phyloP scores from a whole-genome alignment of 768 basidiomycete species.

The Nidularia pulvinata region DNA sequence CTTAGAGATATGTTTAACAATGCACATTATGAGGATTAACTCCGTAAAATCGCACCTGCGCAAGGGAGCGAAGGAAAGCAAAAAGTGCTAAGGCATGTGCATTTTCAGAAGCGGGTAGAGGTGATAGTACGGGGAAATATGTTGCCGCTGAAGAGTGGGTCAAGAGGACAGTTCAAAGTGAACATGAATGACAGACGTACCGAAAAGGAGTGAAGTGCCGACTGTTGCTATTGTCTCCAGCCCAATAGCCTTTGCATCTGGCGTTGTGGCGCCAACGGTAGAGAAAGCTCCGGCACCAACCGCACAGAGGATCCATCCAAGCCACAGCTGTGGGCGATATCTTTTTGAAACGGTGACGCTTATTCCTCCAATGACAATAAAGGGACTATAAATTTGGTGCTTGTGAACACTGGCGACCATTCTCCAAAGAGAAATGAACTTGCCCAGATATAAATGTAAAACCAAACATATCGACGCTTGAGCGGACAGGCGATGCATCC shows the following conservation, averaged over 20 bases:
- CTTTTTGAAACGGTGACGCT: not conserved
- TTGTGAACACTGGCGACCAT: too few species aligned
- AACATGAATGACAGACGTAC: too few species aligned
- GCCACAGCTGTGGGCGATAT: not conserved
- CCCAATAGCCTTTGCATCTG: not conserved
- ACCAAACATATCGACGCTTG: not conserved
- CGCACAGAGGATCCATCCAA: not conserved
- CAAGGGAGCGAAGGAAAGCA: not conserved
- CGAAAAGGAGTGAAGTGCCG: not conserved
- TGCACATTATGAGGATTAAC: not conserved
- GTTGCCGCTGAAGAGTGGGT: not conserved
- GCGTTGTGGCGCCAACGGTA: not conserved
- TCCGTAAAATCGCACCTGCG: not conserved
- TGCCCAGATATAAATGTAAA: not conserved
- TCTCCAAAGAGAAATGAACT: too few species aligned
- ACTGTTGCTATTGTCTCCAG: too few species aligned
- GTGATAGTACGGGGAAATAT: not conserved
- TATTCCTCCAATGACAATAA: not conserved
- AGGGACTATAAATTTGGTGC: not conserved
- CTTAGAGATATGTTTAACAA: not conserved
- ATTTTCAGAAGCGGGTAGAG: not conserved
- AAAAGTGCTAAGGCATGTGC: not conserved
- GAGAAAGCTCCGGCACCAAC: not conserved
- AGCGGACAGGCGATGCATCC: not conserved
- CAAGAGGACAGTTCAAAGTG: too few species aligned